Percentiles rank a stretch among this genome's conserved stretches.
phyloP scores from a whole-genome alignment of 768 basidiomycete species.

The Phylloporus sp. region DNA sequence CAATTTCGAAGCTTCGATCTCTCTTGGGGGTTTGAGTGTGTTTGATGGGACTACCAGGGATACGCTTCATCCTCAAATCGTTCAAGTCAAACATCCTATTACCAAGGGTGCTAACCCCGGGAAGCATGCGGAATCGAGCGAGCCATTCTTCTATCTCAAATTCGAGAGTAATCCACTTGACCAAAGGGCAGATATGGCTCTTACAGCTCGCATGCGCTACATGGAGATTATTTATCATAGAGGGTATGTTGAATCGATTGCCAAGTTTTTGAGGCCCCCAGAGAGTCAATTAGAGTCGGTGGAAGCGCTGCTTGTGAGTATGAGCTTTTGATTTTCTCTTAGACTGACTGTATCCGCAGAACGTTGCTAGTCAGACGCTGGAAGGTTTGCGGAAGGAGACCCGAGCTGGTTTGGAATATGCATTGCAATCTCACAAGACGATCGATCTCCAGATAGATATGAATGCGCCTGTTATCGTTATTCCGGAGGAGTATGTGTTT shows the following conservation, averaged over 20 bases:
- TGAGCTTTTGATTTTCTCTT: not conserved
- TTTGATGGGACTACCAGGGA: slow-evolving; percentile 85
- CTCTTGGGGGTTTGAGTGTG: slow-evolving; percentile 81
- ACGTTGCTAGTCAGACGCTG: slow-evolving; percentile 87
- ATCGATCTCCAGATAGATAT: slow-evolving; percentile 95
- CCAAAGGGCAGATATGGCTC: slow-evolving; percentile 83
- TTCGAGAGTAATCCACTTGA: slow-evolving; percentile 92
- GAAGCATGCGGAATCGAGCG: slow-evolving; percentile 29
- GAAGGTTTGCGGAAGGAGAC: slow-evolving; percentile 94
- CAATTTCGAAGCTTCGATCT: slow-evolving; percentile 80
- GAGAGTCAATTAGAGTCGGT: slow-evolving; percentile 94
- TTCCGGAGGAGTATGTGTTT: slow-evolving; percentile 78
- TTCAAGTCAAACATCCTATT: slow-evolving; percentile 61
- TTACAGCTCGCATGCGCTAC: slow-evolving; percentile 87
- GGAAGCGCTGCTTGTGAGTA: slow-evolving; percentile 77
- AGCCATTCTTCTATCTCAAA: slow-evolving; percentile 84
- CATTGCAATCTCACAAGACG: slow-evolving; percentile 90
- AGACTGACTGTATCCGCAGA: slow-evolving; percentile 41
- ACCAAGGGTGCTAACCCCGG: slow-evolving; percentile 34
- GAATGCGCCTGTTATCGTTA: slow-evolving; percentile 94
- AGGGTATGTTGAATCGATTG: slow-evolving; percentile 90
- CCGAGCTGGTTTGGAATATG: slow-evolving; percentile 88
- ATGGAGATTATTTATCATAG: slow-evolving; percentile 97
- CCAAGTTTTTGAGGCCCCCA: slow-evolving; percentile 90
- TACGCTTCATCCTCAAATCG: slow-evolving; percentile 86